A percentile compares a stretch with the other conserved stretches of the same genome.
Evolutionary conservation across 169 alveolate genomes (phyloP).

Genomic region (Plasmodium malariae): DNA sequence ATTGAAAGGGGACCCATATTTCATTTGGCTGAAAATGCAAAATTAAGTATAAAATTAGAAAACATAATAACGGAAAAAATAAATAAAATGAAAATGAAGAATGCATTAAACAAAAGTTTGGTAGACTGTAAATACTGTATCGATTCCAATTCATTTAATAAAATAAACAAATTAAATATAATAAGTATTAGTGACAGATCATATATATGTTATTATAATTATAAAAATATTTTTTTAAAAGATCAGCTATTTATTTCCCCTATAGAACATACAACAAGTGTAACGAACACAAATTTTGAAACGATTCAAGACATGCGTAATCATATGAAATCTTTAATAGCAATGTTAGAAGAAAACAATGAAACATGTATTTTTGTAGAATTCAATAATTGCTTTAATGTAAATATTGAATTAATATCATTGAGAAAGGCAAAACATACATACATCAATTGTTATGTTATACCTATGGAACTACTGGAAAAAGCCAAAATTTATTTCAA

Average conservation of each 20-base stretch:
- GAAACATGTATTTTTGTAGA: slow-evolving; percentile 75
- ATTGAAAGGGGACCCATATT: background rate
- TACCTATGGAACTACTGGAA: slow-evolving; percentile 67
- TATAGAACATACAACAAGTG: slow-evolving; percentile 69
- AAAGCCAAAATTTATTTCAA: slow-evolving; percentile 75
- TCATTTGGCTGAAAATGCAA: slow-evolving; percentile 7
- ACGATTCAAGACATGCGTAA: slow-evolving; percentile 67
- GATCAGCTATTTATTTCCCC: slow-evolving; percentile 74
- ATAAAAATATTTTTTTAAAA: slow-evolving; percentile 71
- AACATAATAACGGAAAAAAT: slow-evolving; percentile 47
- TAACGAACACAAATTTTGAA: slow-evolving; percentile 72
- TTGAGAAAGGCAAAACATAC: slow-evolving; percentile 76
- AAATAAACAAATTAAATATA: slow-evolving; percentile 73
- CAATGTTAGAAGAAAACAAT: slow-evolving; percentile 68
- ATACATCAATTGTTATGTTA: slow-evolving; percentile 70
- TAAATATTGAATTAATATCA: slow-evolving; percentile 62
- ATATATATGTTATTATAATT: slow-evolving; percentile 76
- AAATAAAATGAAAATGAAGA: slow-evolving; percentile 32
- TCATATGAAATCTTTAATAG: slow-evolving; percentile 77
- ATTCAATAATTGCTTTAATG: slow-evolving; percentile 73
- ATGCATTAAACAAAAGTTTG: slow-evolving; percentile 67
- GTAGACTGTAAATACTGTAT: slow-evolving; percentile 75
- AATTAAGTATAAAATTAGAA: slow-evolving; percentile 55
- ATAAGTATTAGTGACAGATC: slow-evolving; percentile 73
- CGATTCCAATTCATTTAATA: slow-evolving; percentile 57